phyloP scores from a whole-genome alignment of 805 yeast species.

The Lachancea quebecensis region DNA sequence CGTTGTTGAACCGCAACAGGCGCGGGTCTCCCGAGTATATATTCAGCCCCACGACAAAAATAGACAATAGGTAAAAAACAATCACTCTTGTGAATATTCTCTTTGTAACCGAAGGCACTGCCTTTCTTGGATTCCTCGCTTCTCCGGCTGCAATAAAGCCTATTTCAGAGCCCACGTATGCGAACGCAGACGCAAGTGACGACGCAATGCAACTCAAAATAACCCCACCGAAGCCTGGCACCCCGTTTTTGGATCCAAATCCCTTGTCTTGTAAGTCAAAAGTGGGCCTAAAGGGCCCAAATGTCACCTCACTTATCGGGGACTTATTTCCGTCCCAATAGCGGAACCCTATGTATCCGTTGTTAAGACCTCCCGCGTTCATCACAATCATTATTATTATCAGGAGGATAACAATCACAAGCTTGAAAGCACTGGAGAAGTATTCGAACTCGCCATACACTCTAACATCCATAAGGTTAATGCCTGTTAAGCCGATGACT shows the following conservation, averaged over 20 bases:
- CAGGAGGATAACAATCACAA: slow-evolving; percentile 46
- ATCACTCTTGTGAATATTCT: slow-evolving; percentile 65
- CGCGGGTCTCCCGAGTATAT: slow-evolving; percentile 73
- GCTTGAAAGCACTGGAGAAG: slow-evolving; percentile 49
- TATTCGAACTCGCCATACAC: slow-evolving; percentile 73
- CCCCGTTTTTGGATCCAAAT: slow-evolving; percentile 43
- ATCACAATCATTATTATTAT: slow-evolving; percentile 59
- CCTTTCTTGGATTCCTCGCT: slow-evolving; percentile 64
- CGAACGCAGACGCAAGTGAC: slow-evolving; percentile 54
- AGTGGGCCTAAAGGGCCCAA: slow-evolving; percentile 67
- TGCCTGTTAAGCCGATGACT: slow-evolving; percentile 37
- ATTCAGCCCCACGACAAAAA: slow-evolving; percentile 61
- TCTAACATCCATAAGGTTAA: slow-evolving; percentile 63
- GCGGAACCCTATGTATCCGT: slow-evolving; percentile 47
- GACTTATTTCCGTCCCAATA: slow-evolving; percentile 54
- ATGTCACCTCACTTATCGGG: slow-evolving; percentile 36
- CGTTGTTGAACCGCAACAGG: slow-evolving; percentile 43
- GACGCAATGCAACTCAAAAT: slow-evolving; percentile 55
- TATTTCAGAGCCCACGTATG: slow-evolving; percentile 72
- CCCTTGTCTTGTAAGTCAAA: slow-evolving; percentile 57
- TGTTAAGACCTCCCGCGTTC: slow-evolving; percentile 44
- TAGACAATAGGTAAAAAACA: slow-evolving; percentile 56
- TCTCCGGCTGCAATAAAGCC: slow-evolving; percentile 79
- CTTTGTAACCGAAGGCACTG: slow-evolving; percentile 66
- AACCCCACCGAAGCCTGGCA: slow-evolving; percentile 53